Conservation (phyloP, 495 filamentous ascomycete species). For the Penicillium coffeae region DNA sequence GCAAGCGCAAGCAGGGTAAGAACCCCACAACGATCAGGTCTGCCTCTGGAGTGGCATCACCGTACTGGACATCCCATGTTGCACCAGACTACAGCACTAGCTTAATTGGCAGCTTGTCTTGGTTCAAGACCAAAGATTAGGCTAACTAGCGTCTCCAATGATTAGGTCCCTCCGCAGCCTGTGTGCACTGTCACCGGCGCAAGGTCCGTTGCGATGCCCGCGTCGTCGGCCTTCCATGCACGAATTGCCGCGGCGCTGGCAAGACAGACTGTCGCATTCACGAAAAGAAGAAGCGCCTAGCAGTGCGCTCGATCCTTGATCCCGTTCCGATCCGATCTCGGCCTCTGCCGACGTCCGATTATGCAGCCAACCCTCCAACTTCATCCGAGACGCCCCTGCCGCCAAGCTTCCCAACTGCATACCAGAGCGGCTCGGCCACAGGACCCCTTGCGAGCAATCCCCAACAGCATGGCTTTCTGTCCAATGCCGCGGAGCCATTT, state of each 20-base stretch:
- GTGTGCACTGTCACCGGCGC: slow-evolving; percentile 47
- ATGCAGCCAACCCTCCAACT: slow-evolving; percentile 20
- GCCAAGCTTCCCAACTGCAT: slow-evolving; percentile 30
- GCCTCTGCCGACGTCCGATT: slow-evolving; percentile 29
- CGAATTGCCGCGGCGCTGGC: slow-evolving; percentile 44
- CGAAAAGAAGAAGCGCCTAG: slow-evolving; percentile 47
- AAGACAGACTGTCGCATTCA: slow-evolving; percentile 47
- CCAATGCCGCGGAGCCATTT: slow-evolving; percentile 25
- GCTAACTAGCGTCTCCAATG: slow-evolving; percentile 19
- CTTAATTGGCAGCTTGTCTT: not conserved
- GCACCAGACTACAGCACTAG: not conserved
- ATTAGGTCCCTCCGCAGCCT: slow-evolving; percentile 42
- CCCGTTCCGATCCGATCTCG: slow-evolving; percentile 49
- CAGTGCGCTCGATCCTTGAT: slow-evolving; percentile 44
- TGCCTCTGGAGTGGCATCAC: not conserved
- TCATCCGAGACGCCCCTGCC: slow-evolving; percentile 18
- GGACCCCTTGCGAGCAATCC: slow-evolving; percentile 14
- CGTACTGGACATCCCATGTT: not conserved
- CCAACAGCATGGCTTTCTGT: slow-evolving; percentile 19
- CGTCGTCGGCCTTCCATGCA: slow-evolving; percentile 41
- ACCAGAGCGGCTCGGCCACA: slow-evolving; percentile 22
- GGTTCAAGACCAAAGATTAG: not conserved
- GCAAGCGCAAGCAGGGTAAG: slow-evolving; percentile 36
- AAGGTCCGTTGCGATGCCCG: slow-evolving; percentile 49
- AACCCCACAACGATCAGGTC: not conserved